Conservation (phyloP, 441 rosid genomes). For the Mallotus japonicus region DNA sequence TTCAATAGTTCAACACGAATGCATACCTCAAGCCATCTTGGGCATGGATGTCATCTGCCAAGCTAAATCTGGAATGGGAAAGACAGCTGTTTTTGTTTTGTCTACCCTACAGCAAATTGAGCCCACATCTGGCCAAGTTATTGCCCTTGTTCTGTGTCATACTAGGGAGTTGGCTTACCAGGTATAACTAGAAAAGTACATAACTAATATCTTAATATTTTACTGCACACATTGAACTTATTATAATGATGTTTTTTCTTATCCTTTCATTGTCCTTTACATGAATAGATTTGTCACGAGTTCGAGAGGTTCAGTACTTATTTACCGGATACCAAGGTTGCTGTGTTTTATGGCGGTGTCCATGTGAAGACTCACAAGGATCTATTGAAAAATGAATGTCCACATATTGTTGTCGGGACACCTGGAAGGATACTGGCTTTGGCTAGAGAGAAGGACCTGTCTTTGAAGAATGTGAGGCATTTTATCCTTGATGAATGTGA, state of each 20-base stretch:
- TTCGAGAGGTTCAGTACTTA: slow-evolving; percentile 95
- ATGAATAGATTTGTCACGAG: slow-evolving; percentile 85
- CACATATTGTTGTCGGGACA: slow-evolving; percentile 97
- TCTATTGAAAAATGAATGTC: slow-evolving; percentile 92
- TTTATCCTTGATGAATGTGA: slow-evolving; percentile 99
- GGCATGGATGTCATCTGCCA: slow-evolving; percentile 99
- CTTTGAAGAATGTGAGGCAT: slow-evolving; percentile 97
- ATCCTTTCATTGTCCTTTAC: not conserved
- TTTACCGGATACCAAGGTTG: slow-evolving; percentile 83
- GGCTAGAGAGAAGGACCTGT: slow-evolving; percentile 88
- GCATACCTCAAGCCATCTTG: slow-evolving; percentile 97
- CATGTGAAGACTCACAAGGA: slow-evolving; percentile 87
- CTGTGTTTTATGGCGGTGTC: slow-evolving; percentile 96
- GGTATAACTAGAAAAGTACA: slow-evolving; percentile 33
- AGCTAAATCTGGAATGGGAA: slow-evolving; percentile 99
- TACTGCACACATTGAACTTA: not conserved
- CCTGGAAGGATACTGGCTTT: slow-evolving; percentile 94
- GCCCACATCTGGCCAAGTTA: slow-evolving; percentile 86
- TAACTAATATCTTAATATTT: no score
- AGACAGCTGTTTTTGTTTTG: slow-evolving; percentile 93
- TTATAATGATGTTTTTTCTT: not conserved
- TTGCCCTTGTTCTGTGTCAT: slow-evolving; percentile 91
- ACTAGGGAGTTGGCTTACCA: slow-evolving; percentile 98
- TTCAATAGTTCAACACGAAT: slow-evolving; percentile 97
- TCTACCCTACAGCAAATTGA: slow-evolving; percentile 94